phyloP scores from a whole-genome alignment of 495 filamentous ascomycete genomes.

The Hyaloscypha hepaticicola region DNA sequence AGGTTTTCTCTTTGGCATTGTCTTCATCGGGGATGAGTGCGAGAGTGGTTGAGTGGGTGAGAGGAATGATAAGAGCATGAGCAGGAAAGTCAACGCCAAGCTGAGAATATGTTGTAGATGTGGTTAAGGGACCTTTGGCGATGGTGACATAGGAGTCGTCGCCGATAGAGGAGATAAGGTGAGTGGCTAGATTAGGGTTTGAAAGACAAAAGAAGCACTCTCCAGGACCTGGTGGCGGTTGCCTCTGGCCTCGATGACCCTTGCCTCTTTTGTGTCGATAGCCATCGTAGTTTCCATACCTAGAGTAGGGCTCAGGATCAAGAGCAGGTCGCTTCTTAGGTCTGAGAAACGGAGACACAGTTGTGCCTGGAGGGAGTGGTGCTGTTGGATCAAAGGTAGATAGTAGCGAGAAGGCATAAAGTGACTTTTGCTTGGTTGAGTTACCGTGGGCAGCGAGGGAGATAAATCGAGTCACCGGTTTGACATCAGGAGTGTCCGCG shows the following conservation, averaged over 20 bases:
- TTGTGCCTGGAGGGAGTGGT: conserved; percentile 63
- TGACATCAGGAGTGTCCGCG: conserved; percentile 50
- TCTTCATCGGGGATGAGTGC: conserved; percentile 57
- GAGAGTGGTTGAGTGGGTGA: conserved; percentile 71
- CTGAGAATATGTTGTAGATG: conserved; percentile 58
- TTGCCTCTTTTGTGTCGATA: conserved; percentile 47
- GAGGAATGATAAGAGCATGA: conserved; percentile 89
- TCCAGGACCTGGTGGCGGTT: conserved; percentile 66
- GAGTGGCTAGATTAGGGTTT: conserved; percentile 75
- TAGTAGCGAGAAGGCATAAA: conserved; percentile 85
- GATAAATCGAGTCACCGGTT: conserved; percentile 79
- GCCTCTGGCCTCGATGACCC: conserved; percentile 43
- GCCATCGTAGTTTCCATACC: conserved; percentile 52
- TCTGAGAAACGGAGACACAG: conserved; percentile 61
- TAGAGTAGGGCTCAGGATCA: conserved; percentile 56
- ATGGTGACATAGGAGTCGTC: conserved; percentile 83
- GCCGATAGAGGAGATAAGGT: conserved; percentile 87
- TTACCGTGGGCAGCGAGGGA: conserved; percentile 79
- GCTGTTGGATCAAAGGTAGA: conserved; percentile 56
- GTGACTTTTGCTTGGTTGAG: conserved; percentile 70
- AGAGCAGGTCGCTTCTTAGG: conserved; percentile 60
- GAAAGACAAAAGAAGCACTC: conserved; percentile 94
- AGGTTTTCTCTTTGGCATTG: conserved; percentile 51
- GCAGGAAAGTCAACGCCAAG: conserved; percentile 67
- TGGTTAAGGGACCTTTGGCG: conserved; percentile 85